Base-by-base conservation (phyloP, 306 rosid genomes). In the Acacia crassicarpa region DNA sequence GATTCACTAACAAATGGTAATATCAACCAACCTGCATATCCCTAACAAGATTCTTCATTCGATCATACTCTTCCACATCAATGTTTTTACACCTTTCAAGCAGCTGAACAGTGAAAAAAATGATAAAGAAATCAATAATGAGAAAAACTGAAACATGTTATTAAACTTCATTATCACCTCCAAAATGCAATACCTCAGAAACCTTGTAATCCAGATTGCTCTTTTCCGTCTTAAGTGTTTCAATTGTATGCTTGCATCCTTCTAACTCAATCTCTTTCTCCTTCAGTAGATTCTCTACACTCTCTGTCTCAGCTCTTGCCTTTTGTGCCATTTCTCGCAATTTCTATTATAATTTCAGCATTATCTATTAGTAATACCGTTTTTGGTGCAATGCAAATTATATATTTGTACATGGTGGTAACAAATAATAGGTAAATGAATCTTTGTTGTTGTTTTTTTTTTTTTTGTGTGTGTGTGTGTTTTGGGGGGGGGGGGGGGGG, bases 21-120 rank as follows among this genome's bases (percentile, higher is more conserved):
- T 8, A 71, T 23, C 4, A 71, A 45, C 58, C 27, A 75, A 95
- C 99, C 99, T 88, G 86, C 92, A 91, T 49, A 72, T 85, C 92
- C 78, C 65, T 86, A 86, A 85, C 91, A 59, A 88, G 89, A 19
- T 79, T 86, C 90, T 92, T 95, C 82, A 89, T 67, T 69, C 91
- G 94, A 79, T 84, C 89, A 86, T 91, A 95, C 78, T 95, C 99
- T 49, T 93, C 96, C 49, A 82, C 85, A 77, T 95, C 93, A 73
- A 95, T 74, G 80, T 86, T 82, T 82, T 86, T 93, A 82, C 85
- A 80, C 84, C 84, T 92, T 77, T 90, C 97, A 65, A 86, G 91
- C 79, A 95, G 80, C 99, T 95, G 83, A 22, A 79, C 19, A 59
- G 20, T 27, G 0, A 53, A 69, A 78, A 45, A 62, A 56, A 38